phyloP scores from a whole-genome alignment of 192 early-diverging fungal species.

The Entophlyctis luteolus region DNA sequence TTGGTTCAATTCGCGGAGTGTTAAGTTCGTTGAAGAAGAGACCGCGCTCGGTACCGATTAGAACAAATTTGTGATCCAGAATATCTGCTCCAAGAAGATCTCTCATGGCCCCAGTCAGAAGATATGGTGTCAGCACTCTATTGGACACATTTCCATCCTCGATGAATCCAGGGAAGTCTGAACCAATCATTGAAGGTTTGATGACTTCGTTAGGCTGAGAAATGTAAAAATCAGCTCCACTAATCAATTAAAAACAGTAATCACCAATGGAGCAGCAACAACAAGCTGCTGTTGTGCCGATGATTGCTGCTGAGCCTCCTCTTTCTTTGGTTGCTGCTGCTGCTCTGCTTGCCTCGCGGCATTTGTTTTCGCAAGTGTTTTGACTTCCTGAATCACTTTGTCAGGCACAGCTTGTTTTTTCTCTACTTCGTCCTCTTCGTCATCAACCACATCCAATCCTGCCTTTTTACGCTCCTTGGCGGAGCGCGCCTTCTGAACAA shows the following conservation, averaged over 20 bases:
- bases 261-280: neutral
- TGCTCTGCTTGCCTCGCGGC: slow-evolving; percentile 21
- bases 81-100: slow-evolving; percentile 49
- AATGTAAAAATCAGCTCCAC: slow-evolving; percentile 7
- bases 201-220: slow-evolving; percentile 22
- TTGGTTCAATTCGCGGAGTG: slow-evolving; percentile 34
- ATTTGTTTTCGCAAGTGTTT: slow-evolving; percentile 42
- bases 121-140: slow-evolving; percentile 31
- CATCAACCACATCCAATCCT: slow-evolving; percentile 49
- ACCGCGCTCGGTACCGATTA: slow-evolving; percentile 52
- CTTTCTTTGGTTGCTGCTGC: slow-evolving; percentile 14
- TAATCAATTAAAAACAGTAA: neutral
- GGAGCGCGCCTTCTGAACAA: slow-evolving; percentile 47
- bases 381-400: slow-evolving; percentile 43
- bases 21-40: slow-evolving; percentile 53
- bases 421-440: slow-evolving; percentile 49
- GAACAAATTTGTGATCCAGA: slow-evolving; percentile 49
- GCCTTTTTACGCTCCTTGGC: slow-evolving; percentile 51
- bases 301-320: neutral
- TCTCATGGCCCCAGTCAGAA: slow-evolving; percentile 35
- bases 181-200: slow-evolving; percentile 3
- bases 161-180: slow-evolving; percentile 31
- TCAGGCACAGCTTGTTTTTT: slow-evolving; percentile 40
- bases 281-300: slow-evolving; percentile 21
- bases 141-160: slow-evolving; percentile 23